These are phyloP conservation scores for Phytopythium helicoides DNA, from an alignment of 352 stramenopile species.

Conservation along the genomic window DNA sequence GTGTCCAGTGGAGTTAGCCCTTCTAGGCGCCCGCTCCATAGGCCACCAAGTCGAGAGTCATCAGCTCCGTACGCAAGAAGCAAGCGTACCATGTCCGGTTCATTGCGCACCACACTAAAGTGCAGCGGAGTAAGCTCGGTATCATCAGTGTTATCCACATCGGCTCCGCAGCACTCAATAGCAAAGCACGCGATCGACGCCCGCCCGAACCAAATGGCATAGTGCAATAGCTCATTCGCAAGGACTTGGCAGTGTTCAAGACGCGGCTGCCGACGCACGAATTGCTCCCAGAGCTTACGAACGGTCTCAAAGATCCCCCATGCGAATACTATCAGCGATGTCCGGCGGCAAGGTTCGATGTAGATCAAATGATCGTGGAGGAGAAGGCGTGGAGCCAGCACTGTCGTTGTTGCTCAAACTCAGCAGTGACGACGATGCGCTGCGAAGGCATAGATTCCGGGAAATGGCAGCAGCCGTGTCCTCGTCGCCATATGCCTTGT, in stretches of 20 bases:
- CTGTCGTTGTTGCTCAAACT: slow-evolving; percentile 21
- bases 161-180: slow-evolving; percentile 54
- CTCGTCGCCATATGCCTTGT: slow-evolving; percentile 40
- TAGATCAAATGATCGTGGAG: slow-evolving; percentile 42
- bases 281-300: slow-evolving; percentile 39
- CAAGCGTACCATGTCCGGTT: slow-evolving; percentile 70
- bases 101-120: slow-evolving; percentile 74
- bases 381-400: slow-evolving; percentile 14
- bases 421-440: slow-evolving; percentile 7
- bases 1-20: slow-evolving; percentile 58
- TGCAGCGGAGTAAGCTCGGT: slow-evolving; percentile 68
- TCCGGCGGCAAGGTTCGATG: slow-evolving; percentile 68
- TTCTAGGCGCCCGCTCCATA: slow-evolving; percentile 25
- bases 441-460: slow-evolving; percentile 40
- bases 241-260: slow-evolving; percentile 35
- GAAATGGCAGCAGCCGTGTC: slow-evolving; percentile 62
- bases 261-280: slow-evolving; percentile 25
- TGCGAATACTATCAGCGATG: slow-evolving; percentile 35
- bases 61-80: slow-evolving; percentile 57
- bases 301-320: slow-evolving; percentile 36
- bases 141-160: slow-evolving; percentile 76
- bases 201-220: slow-evolving; percentile 67
- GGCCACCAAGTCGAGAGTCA: slow-evolving; percentile 21
- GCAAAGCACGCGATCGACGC: slow-evolving; percentile 57
- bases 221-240: slow-evolving; percentile 80